phyloP scores from a whole-genome alignment of 805 yeast species.

The Tetrapisispora nanseiensis region DNA sequence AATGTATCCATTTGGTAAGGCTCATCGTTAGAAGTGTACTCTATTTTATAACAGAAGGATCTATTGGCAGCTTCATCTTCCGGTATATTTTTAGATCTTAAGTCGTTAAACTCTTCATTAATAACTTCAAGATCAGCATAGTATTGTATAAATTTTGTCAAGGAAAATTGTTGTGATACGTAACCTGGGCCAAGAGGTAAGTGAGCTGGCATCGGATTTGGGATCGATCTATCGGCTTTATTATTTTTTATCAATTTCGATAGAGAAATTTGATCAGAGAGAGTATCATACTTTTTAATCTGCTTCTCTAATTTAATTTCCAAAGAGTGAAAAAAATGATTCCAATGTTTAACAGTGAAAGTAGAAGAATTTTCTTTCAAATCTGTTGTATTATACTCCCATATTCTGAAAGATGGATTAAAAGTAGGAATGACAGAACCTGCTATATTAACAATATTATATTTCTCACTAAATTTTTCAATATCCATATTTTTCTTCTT shows the following conservation, averaged over 20 bases:
- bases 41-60: constrained; percentile 49
- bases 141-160: constrained; percentile 63
- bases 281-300: constrained; percentile 16
- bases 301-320: constrained; percentile 29
- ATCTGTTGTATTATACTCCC: constrained; percentile 74
- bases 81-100: constrained; percentile 46
- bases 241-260: constrained; percentile 15
- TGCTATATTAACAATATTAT: constrained; percentile 57
- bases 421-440: constrained; percentile 78
- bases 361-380: constrained; percentile 23
- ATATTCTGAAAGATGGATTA: constrained; percentile 71
- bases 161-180: constrained; percentile 59
- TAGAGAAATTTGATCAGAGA: background rate
- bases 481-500: constrained; percentile 4
- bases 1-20: constrained; percentile 45
- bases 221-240: constrained; percentile 45
- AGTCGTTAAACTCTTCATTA: constrained; percentile 35
- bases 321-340: constrained; percentile 41
- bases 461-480: constrained; percentile 40
- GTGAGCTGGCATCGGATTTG: constrained; percentile 50
- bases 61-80: constrained; percentile 40
- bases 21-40: constrained; percentile 58
- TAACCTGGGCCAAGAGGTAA: constrained; percentile 68
- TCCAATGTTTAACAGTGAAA: constrained; percentile 41
- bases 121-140: constrained; percentile 51